Base-by-base conservation (phyloP, 2,329 filamentous ascomycete species). In the Macrophomina phaseolina region DNA sequence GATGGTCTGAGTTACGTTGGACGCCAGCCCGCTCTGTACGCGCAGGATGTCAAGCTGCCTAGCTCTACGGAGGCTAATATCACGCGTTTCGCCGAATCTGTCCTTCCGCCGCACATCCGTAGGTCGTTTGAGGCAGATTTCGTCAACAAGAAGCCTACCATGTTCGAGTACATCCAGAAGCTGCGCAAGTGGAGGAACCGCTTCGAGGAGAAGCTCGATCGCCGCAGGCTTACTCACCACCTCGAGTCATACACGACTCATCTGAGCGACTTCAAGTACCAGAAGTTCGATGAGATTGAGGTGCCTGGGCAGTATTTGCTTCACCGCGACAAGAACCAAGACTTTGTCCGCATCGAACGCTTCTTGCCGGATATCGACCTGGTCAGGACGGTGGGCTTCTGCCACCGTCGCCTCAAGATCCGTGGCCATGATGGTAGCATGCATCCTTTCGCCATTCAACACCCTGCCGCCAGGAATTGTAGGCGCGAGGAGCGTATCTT, bases 101-200 rank as follows among this genome's bases (percentile, higher is more conserved):
- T 99, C 53, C 85, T 99, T 63, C 96, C 96, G 1, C 87, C 90
- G 3, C 95, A 99, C 79, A 97, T 99, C 73, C 91, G 96, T 75
- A 94, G 94, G 76, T 93, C 94, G 0, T 99, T 99, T 72, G 95
- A 99, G 79, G 90, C 89, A n/a, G 95, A 99, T 80, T 99, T 99
- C 79, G 95, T 99, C 14, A 84, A 88, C 65, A 91, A 94, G 76
- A 97, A 97, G 79, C 96, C 95, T 3, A 98, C 94, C 1, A 97
- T 99, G 93, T 91, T 91, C 76, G 94, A 97, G 77, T 99, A 99
- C 82, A 98, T 99, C 69, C 93, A 97, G 78, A 98, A 97, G 79
- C 84, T 99, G 63, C 91, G 95, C 53, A 91, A 90, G 72, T 99
- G 95, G 95, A 89, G 96, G 64, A 95, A 97, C 80, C 95, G 97